phyloP scores from a whole-genome alignment of 1,139 yeast species.

The Pichia cactophila region DNA sequence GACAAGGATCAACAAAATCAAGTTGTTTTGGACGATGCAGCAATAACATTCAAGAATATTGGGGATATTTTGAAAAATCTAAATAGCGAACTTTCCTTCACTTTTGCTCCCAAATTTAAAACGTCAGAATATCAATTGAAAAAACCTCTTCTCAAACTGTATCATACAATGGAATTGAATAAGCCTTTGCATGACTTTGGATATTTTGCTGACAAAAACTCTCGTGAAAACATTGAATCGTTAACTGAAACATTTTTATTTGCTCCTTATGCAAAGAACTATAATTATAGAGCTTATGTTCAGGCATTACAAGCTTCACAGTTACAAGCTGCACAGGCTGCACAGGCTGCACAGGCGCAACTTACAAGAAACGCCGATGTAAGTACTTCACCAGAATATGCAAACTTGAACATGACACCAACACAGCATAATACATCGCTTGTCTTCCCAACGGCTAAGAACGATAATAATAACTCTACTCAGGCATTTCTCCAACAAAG shows the following conservation, averaged over 20 bases:
- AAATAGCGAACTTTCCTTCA: slow-evolving; percentile 18
- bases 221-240: slow-evolving; percentile 16
- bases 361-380: not conserved
- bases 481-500: slow-evolving; percentile 24
- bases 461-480: slow-evolving; percentile 5
- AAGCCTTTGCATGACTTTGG: slow-evolving; percentile 16
- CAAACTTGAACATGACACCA: slow-evolving; percentile 4
- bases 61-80: slow-evolving; percentile 22
- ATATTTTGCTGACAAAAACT: slow-evolving; percentile 10
- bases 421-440: slow-evolving; percentile 2
- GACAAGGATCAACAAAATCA: slow-evolving; percentile 26
- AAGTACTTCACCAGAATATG: slow-evolving; percentile 1
- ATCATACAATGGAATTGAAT: slow-evolving; percentile 18
- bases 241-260: slow-evolving; percentile 26
- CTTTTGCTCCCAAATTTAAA: slow-evolving; percentile 20
- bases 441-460: not conserved
- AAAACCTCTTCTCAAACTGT: slow-evolving; percentile 13
- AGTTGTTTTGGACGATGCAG: slow-evolving; percentile 18
- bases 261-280: slow-evolving; percentile 37
- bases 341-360: slow-evolving; percentile 1
- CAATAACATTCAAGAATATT: slow-evolving; percentile 19
- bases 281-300: slow-evolving; percentile 19
- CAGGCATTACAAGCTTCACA: slow-evolving; percentile 12
- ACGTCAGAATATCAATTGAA: slow-evolving; percentile 7
- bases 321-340: slow-evolving; percentile 29